Conservation (phyloP, 2,329 filamentous ascomycete genomes). For the Mycosphaerella arachidis region DNA sequence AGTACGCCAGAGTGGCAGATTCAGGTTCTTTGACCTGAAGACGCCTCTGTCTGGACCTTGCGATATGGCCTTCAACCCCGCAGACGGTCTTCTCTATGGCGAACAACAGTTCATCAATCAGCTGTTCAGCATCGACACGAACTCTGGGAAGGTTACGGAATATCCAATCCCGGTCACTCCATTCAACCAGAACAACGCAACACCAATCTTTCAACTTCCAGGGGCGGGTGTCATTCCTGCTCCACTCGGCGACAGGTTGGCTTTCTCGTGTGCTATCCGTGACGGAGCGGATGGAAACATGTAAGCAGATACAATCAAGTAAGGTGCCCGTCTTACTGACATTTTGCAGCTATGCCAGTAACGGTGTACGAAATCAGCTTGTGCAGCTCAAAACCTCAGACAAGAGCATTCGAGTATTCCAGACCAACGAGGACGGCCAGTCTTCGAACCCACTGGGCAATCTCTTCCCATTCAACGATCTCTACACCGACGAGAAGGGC, state of each 20-base stretch:
- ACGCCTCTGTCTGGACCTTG: constrained; percentile 15
- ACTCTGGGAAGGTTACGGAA: constrained; percentile 9
- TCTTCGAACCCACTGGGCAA: constrained; percentile 15
- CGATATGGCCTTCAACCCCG: constrained; percentile 15
- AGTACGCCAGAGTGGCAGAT: constrained; percentile 3
- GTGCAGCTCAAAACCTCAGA: constrained; percentile 8
- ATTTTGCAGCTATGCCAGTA: constrained; percentile 8
- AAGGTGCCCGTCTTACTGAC: too few relatives aligned
- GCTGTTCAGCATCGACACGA: constrained; percentile 13
- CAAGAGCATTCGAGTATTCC: constrained; percentile 9
- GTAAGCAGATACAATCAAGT: constrained; percentile 4
- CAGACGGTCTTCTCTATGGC: constrained; percentile 9
- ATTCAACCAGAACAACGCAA: constrained; percentile 1
- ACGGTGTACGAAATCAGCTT: constrained; percentile 22
- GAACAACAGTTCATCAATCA: constrained; percentile 14
- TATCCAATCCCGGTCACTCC: constrained; percentile 17
- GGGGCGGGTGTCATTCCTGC: background rate
- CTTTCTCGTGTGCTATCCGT: constrained; percentile 16
- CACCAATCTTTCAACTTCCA: background rate
- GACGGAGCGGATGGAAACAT: constrained; percentile 21
- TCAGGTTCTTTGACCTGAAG: constrained; percentile 12
- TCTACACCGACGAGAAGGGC: constrained; percentile 15
- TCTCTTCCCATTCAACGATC: constrained; percentile 21
- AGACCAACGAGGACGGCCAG: constrained; percentile 5
- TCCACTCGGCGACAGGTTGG: constrained; percentile 6